phyloP scores from a whole-genome alignment of 306 rosid species.

The Albizia julibrissin region DNA sequence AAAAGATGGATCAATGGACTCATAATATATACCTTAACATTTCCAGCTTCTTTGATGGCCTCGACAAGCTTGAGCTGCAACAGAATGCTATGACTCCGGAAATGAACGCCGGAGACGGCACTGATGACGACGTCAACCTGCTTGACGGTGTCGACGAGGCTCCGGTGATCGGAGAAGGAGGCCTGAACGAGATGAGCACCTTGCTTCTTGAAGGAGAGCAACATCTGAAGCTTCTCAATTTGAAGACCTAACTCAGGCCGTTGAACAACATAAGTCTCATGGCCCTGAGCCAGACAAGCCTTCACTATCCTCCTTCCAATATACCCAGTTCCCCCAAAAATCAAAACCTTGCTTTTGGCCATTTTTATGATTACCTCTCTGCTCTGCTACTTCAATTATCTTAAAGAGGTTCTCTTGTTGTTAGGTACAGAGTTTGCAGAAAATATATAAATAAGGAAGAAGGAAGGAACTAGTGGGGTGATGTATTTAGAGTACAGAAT shows the following conservation, averaged over 20 bases:
- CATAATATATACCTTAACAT: slow-evolving; percentile 57
- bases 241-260: slow-evolving; percentile 74
- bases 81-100: slow-evolving; percentile 65
- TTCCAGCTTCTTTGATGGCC: slow-evolving; percentile 81
- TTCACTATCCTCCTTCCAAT: slow-evolving; percentile 71
- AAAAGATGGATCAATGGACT: background rate
- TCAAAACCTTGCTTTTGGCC: slow-evolving; percentile 75
- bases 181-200: slow-evolving; percentile 73
- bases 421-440: background rate
- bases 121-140: slow-evolving; percentile 74
- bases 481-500: background rate
- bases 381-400: background rate
- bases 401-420: background rate
- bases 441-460: background rate
- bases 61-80: slow-evolving; percentile 81
- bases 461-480: background rate
- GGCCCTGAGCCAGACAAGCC: slow-evolving; percentile 72
- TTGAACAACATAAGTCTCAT: slow-evolving; percentile 65
- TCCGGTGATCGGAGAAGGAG: slow-evolving; percentile 63
- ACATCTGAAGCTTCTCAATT: slow-evolving; percentile 63
- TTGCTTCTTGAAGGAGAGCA: slow-evolving; percentile 63
- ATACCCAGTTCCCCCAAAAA: slow-evolving; percentile 86
- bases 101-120: slow-evolving; percentile 81
- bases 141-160: slow-evolving; percentile 73
- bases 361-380: background rate